Evolutionary conservation across 768 basidiomycete species (phyloP).

Genomic region (Agrocybe chaxingu): DNA sequence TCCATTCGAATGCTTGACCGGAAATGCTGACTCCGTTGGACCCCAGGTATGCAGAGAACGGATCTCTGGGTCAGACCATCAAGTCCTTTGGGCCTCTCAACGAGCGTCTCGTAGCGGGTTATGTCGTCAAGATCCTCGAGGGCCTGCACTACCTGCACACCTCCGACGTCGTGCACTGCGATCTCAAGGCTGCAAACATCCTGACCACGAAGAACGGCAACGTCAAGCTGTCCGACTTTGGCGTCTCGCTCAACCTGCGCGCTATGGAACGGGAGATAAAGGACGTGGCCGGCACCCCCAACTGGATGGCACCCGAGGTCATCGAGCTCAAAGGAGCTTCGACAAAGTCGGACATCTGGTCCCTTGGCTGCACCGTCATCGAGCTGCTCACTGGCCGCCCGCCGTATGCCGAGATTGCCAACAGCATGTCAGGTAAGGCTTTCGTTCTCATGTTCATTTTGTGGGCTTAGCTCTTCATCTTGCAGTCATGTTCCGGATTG

Average conservation of each 20-base stretch:
- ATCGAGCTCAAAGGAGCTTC: constrained; percentile 94
- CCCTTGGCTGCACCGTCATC: constrained; percentile 89
- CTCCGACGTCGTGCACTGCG: constrained; percentile 92
- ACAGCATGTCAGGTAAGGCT: constrained; percentile 81
- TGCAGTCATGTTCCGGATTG: constrained; percentile 95
- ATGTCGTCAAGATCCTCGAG: constrained; percentile 95
- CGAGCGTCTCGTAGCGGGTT: constrained; percentile 86
- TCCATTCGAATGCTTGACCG: constrained; percentile 10
- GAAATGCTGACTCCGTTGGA: constrained; percentile 1
- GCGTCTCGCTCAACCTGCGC: constrained; percentile 92
- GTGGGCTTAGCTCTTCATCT: constrained; percentile 11
- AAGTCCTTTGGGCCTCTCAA: constrained; percentile 94
- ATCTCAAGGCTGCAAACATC: constrained; percentile 98
- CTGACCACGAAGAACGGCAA: constrained; percentile 98
- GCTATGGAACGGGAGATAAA: constrained; percentile 85
- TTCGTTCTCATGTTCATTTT: constrained; percentile 9
- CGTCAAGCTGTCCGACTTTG: constrained; percentile 96
- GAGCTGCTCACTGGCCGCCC: constrained; percentile 91
- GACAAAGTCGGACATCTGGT: constrained; percentile 95
- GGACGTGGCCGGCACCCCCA: constrained; percentile 91
- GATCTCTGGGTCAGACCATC: constrained; percentile 88
- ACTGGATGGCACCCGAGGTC: constrained; percentile 99
- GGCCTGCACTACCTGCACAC: constrained; percentile 91
- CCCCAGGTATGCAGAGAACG: constrained; percentile 90
- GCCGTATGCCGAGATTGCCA: constrained; percentile 86